A percentile compares a stretch with the other conserved stretches of the same genome.
These are phyloP conservation scores for Purshia tridentata DNA, from an alignment of 306 rosid genomes.

Conservation along the genomic window DNA sequence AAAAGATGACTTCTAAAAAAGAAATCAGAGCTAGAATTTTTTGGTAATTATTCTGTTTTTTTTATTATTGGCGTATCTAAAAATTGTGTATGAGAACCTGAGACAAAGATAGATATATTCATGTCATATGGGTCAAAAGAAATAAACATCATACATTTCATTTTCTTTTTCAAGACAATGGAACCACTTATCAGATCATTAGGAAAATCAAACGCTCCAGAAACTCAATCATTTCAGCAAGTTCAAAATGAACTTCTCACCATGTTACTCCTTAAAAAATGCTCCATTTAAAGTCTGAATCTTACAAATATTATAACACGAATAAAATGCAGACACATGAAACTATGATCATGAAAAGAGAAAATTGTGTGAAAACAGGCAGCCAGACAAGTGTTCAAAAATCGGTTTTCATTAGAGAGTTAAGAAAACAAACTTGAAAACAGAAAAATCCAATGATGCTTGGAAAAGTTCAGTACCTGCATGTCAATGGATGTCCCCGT, in stretches of 20 bases:
- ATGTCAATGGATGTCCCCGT: slow-evolving; percentile 92
- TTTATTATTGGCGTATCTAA: not conserved
- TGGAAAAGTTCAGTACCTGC: slow-evolving; percentile 46
- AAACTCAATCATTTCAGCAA: not conserved
- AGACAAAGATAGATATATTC: not conserved
- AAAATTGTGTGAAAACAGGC: not conserved
- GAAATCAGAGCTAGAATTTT: not conserved
- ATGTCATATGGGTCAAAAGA: slow-evolving; percentile 6
- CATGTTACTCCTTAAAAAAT: not conserved
- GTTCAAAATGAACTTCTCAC: not conserved
- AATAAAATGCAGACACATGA: not conserved
- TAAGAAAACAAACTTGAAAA: not conserved
- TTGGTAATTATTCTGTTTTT: not conserved
- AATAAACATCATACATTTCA: not conserved
- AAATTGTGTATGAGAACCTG: not conserved
- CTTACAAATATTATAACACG: not conserved
- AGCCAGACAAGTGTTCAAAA: not conserved
- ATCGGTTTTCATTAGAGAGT: not conserved
- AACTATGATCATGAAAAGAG: not conserved
- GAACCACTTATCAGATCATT: not conserved
- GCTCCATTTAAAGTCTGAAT: not conserved
- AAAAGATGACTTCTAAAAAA: slow-evolving; percentile 7
- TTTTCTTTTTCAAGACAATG: not conserved
- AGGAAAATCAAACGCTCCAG: not conserved
- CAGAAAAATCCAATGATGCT: slow-evolving; percentile 1